Evolutionary conservation across 2,329 filamentous ascomycete species (phyloP).

Genomic region (Colletotrichum limetticola): DNA sequence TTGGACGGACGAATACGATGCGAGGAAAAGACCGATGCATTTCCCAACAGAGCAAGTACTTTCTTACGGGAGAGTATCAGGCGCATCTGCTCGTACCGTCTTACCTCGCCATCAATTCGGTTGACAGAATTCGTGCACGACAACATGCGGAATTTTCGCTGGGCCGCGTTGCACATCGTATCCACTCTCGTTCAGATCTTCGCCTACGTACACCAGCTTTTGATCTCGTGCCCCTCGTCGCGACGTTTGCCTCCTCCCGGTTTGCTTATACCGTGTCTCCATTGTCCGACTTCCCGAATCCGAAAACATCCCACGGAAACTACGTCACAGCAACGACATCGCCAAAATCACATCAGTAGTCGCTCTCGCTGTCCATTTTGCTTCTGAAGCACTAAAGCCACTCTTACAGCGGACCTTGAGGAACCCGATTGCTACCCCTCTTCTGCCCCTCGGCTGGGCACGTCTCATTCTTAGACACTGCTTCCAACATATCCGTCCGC

Average conservation of each 20-base stretch:
- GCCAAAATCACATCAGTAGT: neutral
- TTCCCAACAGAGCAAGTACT: constrained; percentile 27
- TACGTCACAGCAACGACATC: constrained; percentile 31
- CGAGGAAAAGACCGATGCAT: constrained; percentile 22
- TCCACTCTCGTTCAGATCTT: constrained; percentile 4
- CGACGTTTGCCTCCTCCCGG: constrained; percentile 2
- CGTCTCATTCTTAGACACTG: constrained; percentile 10
- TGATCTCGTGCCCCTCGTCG: constrained; percentile 23
- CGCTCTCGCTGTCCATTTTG: neutral
- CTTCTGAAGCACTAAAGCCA: neutral
- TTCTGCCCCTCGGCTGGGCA: constrained; percentile 11
- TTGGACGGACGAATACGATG: constrained; percentile 27
- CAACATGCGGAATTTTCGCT: constrained; percentile 19
- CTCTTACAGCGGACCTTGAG: constrained; percentile 6
- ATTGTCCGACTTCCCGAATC: neutral
- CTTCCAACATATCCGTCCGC: constrained; percentile 5
- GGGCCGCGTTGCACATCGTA: neutral
- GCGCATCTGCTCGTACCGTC: constrained; percentile 1
- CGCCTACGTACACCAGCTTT: neutral
- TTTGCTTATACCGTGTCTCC: constrained; percentile 10
- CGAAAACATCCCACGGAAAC: constrained; percentile 12
- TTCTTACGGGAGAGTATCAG: neutral
- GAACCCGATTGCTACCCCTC: constrained; percentile 8
- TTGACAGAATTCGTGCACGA: constrained; percentile 28
- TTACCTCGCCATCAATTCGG: neutral